These are phyloP conservation scores for Candida caryicola DNA, from an alignment of 805 yeast species.

Conservation along the genomic window DNA sequence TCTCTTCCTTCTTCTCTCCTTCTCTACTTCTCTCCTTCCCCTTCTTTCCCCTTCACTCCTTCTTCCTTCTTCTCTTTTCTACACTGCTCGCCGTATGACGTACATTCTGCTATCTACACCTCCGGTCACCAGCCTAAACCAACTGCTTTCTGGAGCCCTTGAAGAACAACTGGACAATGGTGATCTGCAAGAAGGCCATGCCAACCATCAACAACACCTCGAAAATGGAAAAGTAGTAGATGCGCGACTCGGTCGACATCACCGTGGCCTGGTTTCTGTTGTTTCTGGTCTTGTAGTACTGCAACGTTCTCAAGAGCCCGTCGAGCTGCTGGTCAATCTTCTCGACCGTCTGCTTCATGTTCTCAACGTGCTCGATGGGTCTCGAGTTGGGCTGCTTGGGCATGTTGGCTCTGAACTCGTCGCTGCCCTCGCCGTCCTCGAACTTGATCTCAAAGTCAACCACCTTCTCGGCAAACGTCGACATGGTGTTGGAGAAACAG, in stretches of 20 bases:
- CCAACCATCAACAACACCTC: slow-evolving; percentile 73
- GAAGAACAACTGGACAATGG: slow-evolving; percentile 68
- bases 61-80: not conserved
- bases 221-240: slow-evolving; percentile 70
- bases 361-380: slow-evolving; percentile 51
- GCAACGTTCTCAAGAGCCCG: slow-evolving; percentile 56
- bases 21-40: not conserved
- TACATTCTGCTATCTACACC: not conserved
- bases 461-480: slow-evolving; percentile 76
- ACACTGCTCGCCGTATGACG: not conserved
- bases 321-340: slow-evolving; percentile 60
- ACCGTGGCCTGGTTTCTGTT: slow-evolving; percentile 90
- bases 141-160: slow-evolving; percentile 67
- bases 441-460: slow-evolving; percentile 76
- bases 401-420: slow-evolving; percentile 54
- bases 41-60: not conserved
- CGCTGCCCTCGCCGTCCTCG: slow-evolving; percentile 32
- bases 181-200: slow-evolving; percentile 68
- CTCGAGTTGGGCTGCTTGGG: slow-evolving; percentile 50
- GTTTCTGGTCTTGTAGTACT: slow-evolving; percentile 86
- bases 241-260: slow-evolving; percentile 70
- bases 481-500: slow-evolving; percentile 80
- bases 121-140: slow-evolving; percentile 42
- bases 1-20: too few relatives aligned
- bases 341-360: slow-evolving; percentile 53